Evolutionary conservation across 2,329 filamentous ascomycete species (phyloP), one percentile per base, ranked within the genome.

Genomic region (Fusarium piperis): DNA sequence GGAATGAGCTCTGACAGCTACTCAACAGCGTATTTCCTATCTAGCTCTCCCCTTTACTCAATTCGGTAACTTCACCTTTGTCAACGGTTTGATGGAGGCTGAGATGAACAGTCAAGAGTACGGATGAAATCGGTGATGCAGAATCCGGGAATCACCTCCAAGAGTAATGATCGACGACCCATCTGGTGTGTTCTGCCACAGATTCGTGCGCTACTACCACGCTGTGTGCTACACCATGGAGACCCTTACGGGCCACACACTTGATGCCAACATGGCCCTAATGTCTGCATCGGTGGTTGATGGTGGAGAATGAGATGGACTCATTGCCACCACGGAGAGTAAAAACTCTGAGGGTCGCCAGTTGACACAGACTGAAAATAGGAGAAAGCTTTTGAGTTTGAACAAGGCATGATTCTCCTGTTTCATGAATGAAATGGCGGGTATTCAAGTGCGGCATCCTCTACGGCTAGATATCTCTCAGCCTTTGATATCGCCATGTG

Each of bases 1-100:
- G 35, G 59, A 59, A 26, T 70, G 65, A 71, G 28, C 66, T 70
- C 15, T 67, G 69, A 72, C 51, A 67, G 23, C 23, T 9, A n/a
- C 8, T 13, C n/a, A 20, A 52, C 12, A 7, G n/a, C 6, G 11
- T 18, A 51, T 18, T 9, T 18, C 16, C 4, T 30, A 3, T 16
- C 11, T 7, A 51, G 16, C 13, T 10, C 1, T 9, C 6, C 0
- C 26, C 2, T 15, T 30, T 32, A 13, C 46, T 32, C 28, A n/a
- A 51, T 51, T 51, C 6, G 11, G n/a, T 51, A 53, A 35, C 20
- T 6, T 32, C 2, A 8, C 26, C n/a, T 15, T 15, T 7, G 13
- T n/a, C 2, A 38, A 57, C 53, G 26, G 20, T 38, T 35, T 33
- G 32, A 35, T 16, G 10, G 33, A 39, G 7, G 20, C 6, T 16